Percentiles rank a stretch among this genome's conserved stretches.
phyloP scores from a whole-genome alignment of 2,329 filamentous ascomycete genomes.

The Cladophialophora bantiana region DNA sequence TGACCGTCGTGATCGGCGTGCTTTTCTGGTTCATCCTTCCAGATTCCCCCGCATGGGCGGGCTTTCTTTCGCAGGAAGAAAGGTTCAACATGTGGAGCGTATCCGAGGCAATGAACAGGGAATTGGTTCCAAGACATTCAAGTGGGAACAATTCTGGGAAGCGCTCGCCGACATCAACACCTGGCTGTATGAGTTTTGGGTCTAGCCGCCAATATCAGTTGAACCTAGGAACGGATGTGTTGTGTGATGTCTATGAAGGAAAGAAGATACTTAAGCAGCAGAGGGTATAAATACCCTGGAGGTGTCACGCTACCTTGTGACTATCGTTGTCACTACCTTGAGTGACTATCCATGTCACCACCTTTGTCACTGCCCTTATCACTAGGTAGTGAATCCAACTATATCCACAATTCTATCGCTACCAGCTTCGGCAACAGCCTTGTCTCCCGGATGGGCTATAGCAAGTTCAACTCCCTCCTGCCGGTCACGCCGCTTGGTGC shows the following conservation, averaged over 20 bases:
- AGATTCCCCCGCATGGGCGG: constrained; percentile 45
- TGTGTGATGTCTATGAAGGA: too few species aligned
- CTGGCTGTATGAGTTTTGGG: constrained; percentile 50
- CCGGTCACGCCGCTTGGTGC: constrained; percentile 50
- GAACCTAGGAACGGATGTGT: too few species aligned
- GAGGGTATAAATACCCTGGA: too few species aligned
- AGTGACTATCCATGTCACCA: too few species aligned
- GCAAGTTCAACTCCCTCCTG: constrained; percentile 45
- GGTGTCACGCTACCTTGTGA: too few species aligned
- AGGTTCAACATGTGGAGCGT: constrained; percentile 46
- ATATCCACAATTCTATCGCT: constrained; percentile 48
- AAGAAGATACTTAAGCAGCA: too few species aligned
- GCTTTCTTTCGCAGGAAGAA: constrained; percentile 46
- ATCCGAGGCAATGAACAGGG: constrained; percentile 49
- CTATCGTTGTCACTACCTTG: too few species aligned
- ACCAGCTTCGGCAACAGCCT: constrained; percentile 51
- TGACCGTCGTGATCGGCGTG: constrained; percentile 48
- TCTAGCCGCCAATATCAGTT: constrained; percentile 45
- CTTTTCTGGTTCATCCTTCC: constrained; percentile 49
- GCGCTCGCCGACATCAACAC: constrained; percentile 46
- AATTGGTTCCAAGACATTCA: constrained; percentile 49
- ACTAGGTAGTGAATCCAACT: too few species aligned
- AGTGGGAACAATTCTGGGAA: constrained; percentile 46
- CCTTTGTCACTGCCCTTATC: too few species aligned
- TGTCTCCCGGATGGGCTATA: constrained; percentile 50